phyloP scores from a whole-genome alignment of 192 early-diverging fungal genomes.

The Gorgonomyces haynaldii region DNA sequence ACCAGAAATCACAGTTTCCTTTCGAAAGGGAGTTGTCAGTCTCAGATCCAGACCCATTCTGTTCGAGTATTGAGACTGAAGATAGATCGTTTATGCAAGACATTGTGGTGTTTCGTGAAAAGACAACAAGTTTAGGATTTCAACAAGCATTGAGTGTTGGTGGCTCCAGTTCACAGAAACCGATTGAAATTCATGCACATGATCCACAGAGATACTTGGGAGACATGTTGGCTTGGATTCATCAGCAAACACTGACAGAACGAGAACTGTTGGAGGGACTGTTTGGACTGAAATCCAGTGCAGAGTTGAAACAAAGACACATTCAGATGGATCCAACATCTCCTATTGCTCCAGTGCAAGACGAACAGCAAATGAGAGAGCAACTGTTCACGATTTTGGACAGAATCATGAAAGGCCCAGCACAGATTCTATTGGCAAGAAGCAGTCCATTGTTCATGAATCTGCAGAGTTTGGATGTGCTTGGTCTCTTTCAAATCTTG shows the following conservation, averaged over 20 bases:
- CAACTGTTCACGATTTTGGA: slow-evolving; percentile 32
- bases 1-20: slow-evolving; percentile 51
- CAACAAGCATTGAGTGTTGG: slow-evolving; percentile 65
- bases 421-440: slow-evolving; percentile 64
- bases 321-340: no score
- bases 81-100: slow-evolving; percentile 20
- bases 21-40: slow-evolving; percentile 54
- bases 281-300: slow-evolving; percentile 26
- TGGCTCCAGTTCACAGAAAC: slow-evolving; percentile 65
- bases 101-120: no score
- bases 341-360: no score
- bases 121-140: slow-evolving; percentile 63
- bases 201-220: slow-evolving; percentile 87
- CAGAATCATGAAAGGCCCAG: slow-evolving; percentile 59
- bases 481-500: no score
- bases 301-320: background rate
- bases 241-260: slow-evolving; percentile 82
- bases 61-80: slow-evolving; percentile 46
- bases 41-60: slow-evolving; percentile 59
- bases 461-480: no score
- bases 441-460: no score
- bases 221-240: slow-evolving; percentile 95
- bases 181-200: slow-evolving; percentile 86
- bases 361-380: no score
- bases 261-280: slow-evolving; percentile 75